A percentile compares a stretch with the other conserved stretches of the same genome.
phyloP scores from a whole-genome alignment of 1,284 basidiomycete genomes.

The Boletus smithii region DNA sequence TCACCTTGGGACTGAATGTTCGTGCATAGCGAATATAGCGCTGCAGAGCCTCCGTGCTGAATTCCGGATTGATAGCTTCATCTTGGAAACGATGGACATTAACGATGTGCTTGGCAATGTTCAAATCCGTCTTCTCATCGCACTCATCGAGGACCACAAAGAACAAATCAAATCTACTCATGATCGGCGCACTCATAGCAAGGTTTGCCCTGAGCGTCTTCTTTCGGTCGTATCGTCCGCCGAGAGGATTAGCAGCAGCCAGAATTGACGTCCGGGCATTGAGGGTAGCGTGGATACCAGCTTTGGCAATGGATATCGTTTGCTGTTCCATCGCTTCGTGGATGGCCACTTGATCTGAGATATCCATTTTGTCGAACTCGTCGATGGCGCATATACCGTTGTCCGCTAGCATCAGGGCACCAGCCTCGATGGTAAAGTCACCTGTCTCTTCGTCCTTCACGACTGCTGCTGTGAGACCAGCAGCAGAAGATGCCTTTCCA shows the following conservation, averaged over 20 bases:
- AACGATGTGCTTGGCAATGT: slow-evolving; percentile 96
- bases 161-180: slow-evolving; percentile 99
- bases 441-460: slow-evolving; percentile 99
- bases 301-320: slow-evolving; percentile 99
- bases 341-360: slow-evolving; percentile 97
- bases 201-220: slow-evolving; percentile 93
- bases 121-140: slow-evolving; percentile 88
- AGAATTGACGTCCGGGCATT: slow-evolving; percentile 98
- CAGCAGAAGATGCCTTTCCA: slow-evolving; percentile 97
- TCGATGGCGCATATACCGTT: slow-evolving; percentile 99
- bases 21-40: slow-evolving; percentile 95
- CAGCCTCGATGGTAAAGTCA: slow-evolving; percentile 99
- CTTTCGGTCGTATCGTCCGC: slow-evolving; percentile 96
- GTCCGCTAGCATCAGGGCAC: slow-evolving; percentile 98
- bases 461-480: slow-evolving; percentile 97
- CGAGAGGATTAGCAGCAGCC: slow-evolving; percentile 96
- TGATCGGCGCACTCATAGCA: slow-evolving; percentile 98
- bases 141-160: slow-evolving; percentile 99
- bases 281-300: slow-evolving; percentile 97
- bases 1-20: slow-evolving; percentile 93
- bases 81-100: slow-evolving; percentile 96
- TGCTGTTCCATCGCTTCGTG: slow-evolving; percentile 99
- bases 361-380: slow-evolving; percentile 99
- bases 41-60: slow-evolving; percentile 94
- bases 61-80: slow-evolving; percentile 93